phyloP scores from a whole-genome alignment of 208 protist genomes.

The Crithidia sp. region DNA sequence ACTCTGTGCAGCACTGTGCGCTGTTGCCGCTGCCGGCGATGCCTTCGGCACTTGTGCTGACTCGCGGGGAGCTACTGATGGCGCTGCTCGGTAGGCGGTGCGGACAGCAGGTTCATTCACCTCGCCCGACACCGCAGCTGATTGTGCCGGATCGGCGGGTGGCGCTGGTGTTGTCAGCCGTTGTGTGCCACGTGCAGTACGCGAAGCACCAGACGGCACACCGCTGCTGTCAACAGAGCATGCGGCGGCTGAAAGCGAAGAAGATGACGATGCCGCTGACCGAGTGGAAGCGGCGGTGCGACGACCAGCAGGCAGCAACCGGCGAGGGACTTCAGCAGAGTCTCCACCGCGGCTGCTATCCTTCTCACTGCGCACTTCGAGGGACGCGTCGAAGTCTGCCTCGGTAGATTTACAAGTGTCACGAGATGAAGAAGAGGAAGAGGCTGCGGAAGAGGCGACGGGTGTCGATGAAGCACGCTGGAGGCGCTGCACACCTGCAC shows the following conservation, averaged over 20 bases:
- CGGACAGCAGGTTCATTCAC: background rate
- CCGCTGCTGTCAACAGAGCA: no score
- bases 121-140: background rate
- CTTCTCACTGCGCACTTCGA: background rate
- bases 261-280: background rate
- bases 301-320: no score
- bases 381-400: background rate
- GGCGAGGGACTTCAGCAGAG: no score
- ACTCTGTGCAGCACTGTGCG: background rate
- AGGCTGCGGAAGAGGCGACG: background rate
- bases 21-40: background rate
- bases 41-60: background rate
- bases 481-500: no score
- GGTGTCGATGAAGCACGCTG: no score
- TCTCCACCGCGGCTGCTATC: background rate
- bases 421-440: background rate
- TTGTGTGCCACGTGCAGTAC: no score
- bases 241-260: background rate
- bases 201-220: no score
- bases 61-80: background rate
- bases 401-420: background rate
- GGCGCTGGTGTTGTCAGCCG: no score
- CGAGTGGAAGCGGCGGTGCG: no score
- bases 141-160: no score
- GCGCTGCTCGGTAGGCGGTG: slow-evolving; percentile 2